Evolutionary conservation across 495 filamentous ascomycete genomes (phyloP), one percentile per base, ranked within the genome.

Genomic region (Aspergillus nidulans): DNA sequence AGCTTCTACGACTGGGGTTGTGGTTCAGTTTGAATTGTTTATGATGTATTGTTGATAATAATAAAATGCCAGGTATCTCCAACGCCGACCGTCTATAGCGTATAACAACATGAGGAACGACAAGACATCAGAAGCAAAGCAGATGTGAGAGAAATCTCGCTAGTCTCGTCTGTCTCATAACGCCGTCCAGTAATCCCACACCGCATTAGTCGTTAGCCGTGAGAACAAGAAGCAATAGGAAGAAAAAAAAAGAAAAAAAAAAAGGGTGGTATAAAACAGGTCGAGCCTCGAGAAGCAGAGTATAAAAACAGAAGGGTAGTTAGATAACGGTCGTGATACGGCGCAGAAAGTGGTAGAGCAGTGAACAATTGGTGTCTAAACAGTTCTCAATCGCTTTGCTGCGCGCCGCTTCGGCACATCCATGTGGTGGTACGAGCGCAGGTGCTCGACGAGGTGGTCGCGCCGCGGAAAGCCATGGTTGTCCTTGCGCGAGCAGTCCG

Each of bases 381-480:
- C 46, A 26, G 60, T 48, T 60, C 66, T 74, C 18, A 61, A 61
- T 28, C 68, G 65, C 67, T 70, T 70, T 52, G 65, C 59, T 13
- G 60, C 57, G 6, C 66, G 60, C 3, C 72, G 72, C 65, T 79
- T 79, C 5, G 75, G 77, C n/a, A 79, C 67, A 44, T 74, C 69
- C 36, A 77, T 63, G 38, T 79, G 74, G 69, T 95, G 92, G 9
- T 90, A 90, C 4, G 89, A 84, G 23, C 90, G 83, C 19, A 92
- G 68, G 65, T 97, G 92, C 70, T 97, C 92, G 57, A 88, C 86
- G 3, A 95, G 78, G 58, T 97, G 95, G 69, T 96, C 92, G 51
- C 86, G 83, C 1, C 92, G 83, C 15, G 88, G 87, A 66, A 96
- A 97, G 1, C 89, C 90, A 58, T 86, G 82, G 63, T 81, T 84